Conservation (phyloP, 495 filamentous ascomycete genomes). For the Aspergillus coremiiformis region DNA sequence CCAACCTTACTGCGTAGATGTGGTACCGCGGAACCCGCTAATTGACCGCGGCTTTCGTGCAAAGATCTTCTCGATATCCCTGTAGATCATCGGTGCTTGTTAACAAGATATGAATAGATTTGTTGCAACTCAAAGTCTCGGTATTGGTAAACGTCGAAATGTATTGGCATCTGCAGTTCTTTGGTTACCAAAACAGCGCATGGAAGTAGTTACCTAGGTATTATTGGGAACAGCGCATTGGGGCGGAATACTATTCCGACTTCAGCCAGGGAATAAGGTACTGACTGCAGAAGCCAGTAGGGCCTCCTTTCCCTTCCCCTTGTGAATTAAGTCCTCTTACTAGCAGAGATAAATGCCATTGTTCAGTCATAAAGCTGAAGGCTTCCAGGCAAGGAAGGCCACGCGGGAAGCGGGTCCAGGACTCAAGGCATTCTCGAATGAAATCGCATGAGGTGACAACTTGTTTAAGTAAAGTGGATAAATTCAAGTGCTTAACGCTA, state of each 20-base stretch:
- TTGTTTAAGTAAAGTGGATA: conserved; percentile 1
- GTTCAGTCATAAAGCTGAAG: background rate
- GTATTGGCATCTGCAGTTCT: background rate
- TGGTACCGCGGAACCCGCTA: background rate
- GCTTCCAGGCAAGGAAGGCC: background rate
- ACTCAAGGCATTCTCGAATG: conserved; percentile 2
- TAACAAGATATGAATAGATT: background rate
- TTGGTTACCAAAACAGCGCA: background rate
- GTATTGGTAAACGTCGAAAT: background rate
- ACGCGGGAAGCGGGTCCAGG: background rate
- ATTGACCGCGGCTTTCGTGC: background rate
- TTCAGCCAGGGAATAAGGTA: background rate
- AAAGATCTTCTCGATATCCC: background rate
- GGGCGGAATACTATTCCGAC: background rate
- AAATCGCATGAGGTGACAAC: conserved; percentile 7
- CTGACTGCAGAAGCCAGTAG: no score
- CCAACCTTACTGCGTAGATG: background rate
- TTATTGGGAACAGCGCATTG: background rate
- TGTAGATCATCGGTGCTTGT: background rate
- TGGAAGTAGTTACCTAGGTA: background rate
- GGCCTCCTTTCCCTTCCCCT: background rate
- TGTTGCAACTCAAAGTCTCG: background rate
- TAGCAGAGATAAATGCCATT: background rate
- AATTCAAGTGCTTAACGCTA: conserved; percentile 4
- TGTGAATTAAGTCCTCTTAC: background rate